Evolutionary conservation across 2,329 filamentous ascomycete genomes (phyloP).

Genomic region (Fusarium staphyleae): DNA sequence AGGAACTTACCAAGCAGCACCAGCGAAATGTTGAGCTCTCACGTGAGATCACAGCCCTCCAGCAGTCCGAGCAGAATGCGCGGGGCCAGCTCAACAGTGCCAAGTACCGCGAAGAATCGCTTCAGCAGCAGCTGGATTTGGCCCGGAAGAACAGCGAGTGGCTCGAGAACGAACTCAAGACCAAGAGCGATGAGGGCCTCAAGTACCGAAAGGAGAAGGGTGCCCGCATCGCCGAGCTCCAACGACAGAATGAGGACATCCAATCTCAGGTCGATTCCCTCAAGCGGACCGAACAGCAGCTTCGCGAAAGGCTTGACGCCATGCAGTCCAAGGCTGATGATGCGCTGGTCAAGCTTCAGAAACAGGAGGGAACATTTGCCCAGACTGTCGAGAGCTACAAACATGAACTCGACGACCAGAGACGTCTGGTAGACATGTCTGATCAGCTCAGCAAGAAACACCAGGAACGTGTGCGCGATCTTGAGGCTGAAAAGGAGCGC

Average conservation of each 20-base stretch:
- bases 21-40: slow-evolving; percentile 85
- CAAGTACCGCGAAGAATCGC: slow-evolving; percentile 87
- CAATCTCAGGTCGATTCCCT: slow-evolving; percentile 78
- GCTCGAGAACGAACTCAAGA: slow-evolving; percentile 90
- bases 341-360: slow-evolving; percentile 79
- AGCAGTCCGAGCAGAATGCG: slow-evolving; percentile 83
- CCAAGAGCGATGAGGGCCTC: slow-evolving; percentile 83
- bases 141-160: slow-evolving; percentile 91
- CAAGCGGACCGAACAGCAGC: slow-evolving; percentile 78
- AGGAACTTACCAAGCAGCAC: slow-evolving; percentile 88
- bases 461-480: slow-evolving; percentile 72
- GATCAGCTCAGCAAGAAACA: slow-evolving; percentile 77
- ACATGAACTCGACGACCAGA: slow-evolving; percentile 82
- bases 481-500: slow-evolving; percentile 67
- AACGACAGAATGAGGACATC: slow-evolving; percentile 87
- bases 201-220: slow-evolving; percentile 96
- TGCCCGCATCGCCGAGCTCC: slow-evolving; percentile 84
- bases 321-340: slow-evolving; percentile 89
- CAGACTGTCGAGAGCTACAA: slow-evolving; percentile 86
- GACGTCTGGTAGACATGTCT: slow-evolving; percentile 82
- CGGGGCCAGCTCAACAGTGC: slow-evolving; percentile 81
- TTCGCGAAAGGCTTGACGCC: slow-evolving; percentile 82
- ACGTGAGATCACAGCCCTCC: slow-evolving; percentile 80
- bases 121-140: slow-evolving; percentile 89
- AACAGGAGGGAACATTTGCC: slow-evolving; percentile 82